phyloP scores from a whole-genome alignment of 2,329 filamentous ascomycete genomes.

The Juglanconis juglandina region DNA sequence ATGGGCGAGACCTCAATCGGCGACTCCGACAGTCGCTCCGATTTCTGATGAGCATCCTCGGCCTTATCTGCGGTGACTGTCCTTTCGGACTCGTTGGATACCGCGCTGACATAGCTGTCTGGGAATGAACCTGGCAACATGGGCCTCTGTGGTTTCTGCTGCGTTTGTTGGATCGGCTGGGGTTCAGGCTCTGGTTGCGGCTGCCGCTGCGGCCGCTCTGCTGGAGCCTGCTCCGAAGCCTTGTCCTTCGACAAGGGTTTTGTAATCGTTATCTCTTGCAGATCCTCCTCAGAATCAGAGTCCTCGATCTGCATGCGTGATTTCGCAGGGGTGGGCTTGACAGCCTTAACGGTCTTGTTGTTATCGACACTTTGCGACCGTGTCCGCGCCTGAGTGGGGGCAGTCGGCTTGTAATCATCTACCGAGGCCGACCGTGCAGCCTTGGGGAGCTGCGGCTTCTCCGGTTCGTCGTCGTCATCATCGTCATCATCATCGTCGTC shows the following conservation, averaged over 20 bases:
- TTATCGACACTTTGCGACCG: slow-evolving; percentile 39
- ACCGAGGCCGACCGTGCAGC: slow-evolving; percentile 34
- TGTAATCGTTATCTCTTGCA: slow-evolving; percentile 31
- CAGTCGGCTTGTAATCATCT: slow-evolving; percentile 39
- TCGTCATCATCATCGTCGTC: slow-evolving; percentile 29
- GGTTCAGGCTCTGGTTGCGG: slow-evolving; percentile 11
- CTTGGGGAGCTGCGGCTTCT: slow-evolving; percentile 30
- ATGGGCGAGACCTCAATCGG: slow-evolving; percentile 63
- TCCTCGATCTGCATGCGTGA: slow-evolving; percentile 67
- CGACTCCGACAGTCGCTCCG: slow-evolving; percentile 61
- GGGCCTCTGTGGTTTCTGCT: slow-evolving; percentile 29
- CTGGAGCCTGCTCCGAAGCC: neutral
- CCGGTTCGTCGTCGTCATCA: neutral
- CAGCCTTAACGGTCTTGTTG: slow-evolving; percentile 32
- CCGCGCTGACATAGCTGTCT: slow-evolving; percentile 35
- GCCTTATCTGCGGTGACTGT: slow-evolving; percentile 29
- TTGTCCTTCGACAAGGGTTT: slow-evolving; percentile 24
- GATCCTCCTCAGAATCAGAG: slow-evolving; percentile 58
- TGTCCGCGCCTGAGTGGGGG: slow-evolving; percentile 41
- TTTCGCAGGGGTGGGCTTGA: slow-evolving; percentile 54
- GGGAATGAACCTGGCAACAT: slow-evolving; percentile 39
- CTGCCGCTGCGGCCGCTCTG: neutral
- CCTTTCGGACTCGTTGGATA: slow-evolving; percentile 29
- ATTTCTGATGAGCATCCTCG: slow-evolving; percentile 25
- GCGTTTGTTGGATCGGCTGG: slow-evolving; percentile 30